Evolutionary conservation across 2,329 filamentous ascomycete genomes (phyloP), one percentile per base, ranked within the genome.

Genomic region (Sporothrix brasiliensis): DNA sequence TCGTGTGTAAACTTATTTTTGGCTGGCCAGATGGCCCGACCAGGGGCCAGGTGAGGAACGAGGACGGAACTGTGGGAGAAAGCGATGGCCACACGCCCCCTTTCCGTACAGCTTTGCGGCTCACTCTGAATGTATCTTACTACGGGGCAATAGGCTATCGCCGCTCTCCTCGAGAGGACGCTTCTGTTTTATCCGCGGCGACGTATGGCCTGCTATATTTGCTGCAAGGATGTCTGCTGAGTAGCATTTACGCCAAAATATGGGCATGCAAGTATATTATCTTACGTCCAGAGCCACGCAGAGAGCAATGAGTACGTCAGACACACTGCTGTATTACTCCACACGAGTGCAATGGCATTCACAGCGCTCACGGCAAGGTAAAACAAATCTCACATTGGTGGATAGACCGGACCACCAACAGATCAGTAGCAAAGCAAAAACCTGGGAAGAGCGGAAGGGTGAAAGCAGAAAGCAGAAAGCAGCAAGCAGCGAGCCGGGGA

Each of bases 1-100:
- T 47, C 39, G 41, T 27, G 60, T 30, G 27, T 27, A 61, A 39
- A 68, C 52, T 67, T 70, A 69, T 72, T 72, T 71, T 72, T 69
- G 69, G 69, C 58, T 44, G 58, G 58, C 58, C 58, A 63, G 34
- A 63, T 39, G 58, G 58, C 58, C 58, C 58, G 39, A 41, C 54
- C 54, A 41, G 54, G 54, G 54, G 58, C 56, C 56, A 30, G 60
- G 21, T 49, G 60, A 49, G 24, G 21, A 34, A 16, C 14, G 41
- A 14, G 11, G 19, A 24, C 44, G 24, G 61, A 7, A 34, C 34
- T 65, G 7, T 50, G 44, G 24, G 11, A 65, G 44, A 44, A 61
- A 50, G 54, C 44, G 44, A 21, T 50, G 24, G 3, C 47, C 27
- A n/a, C 61, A 66, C 27, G 27, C 24, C 24, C 47, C 61, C 47